Percentiles rank a stretch among this genome's conserved stretches.
Evolutionary conservation across 2,329 filamentous ascomycete species (phyloP).

Genomic region (Plenodomus tracheiphilus): DNA sequence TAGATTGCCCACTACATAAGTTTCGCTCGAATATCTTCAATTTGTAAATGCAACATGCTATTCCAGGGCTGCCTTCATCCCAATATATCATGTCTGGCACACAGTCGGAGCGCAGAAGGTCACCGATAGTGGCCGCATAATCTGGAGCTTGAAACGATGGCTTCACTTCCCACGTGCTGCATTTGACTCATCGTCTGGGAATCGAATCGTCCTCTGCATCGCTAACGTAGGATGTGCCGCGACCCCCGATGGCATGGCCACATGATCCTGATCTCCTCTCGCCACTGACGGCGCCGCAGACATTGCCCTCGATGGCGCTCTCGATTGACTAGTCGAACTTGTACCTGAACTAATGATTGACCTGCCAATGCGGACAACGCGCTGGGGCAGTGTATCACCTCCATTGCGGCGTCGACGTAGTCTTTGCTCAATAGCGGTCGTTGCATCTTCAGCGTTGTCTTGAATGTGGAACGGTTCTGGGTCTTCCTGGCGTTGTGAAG

Average conservation of each 20-base stretch:
- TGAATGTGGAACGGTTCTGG: constrained; percentile 37
- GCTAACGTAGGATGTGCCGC: background rate
- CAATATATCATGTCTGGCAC: too few species aligned
- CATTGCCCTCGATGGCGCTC: background rate
- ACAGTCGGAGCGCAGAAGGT: too few species aligned
- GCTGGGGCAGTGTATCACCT: constrained; percentile 27
- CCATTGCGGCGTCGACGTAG: constrained; percentile 26
- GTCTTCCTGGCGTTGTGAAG: constrained; percentile 20
- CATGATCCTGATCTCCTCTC: background rate
- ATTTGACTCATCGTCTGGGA: background rate
- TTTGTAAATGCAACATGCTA: too few species aligned
- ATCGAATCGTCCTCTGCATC: background rate
- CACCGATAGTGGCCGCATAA: too few species aligned
- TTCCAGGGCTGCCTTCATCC: constrained; percentile 4
- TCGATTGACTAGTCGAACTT: constrained; percentile 10
- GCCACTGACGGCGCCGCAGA: background rate
- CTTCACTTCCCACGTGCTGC: background rate
- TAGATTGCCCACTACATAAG: too few species aligned
- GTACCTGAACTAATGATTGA: constrained; percentile 33
- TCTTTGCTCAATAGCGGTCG: constrained; percentile 25
- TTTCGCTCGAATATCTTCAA: too few species aligned
- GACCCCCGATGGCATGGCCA: background rate
- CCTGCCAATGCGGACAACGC: constrained; percentile 41
- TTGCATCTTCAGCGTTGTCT: constrained; percentile 16
- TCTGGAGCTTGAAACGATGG: too few species aligned